phyloP scores from a whole-genome alignment of 2,329 filamentous ascomycete species.

The Penicillium concentricum region DNA sequence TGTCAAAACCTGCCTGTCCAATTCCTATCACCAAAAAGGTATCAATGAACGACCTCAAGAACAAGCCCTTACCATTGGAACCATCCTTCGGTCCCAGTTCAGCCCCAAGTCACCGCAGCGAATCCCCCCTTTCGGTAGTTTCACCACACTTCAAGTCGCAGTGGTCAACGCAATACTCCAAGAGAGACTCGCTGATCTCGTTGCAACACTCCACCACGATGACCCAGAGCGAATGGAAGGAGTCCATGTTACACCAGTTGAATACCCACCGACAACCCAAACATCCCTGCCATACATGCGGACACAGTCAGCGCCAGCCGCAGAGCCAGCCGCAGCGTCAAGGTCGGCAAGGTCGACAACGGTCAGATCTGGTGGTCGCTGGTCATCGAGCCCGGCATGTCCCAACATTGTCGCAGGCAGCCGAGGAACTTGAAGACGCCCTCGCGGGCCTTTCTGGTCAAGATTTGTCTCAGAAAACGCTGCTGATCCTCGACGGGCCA shows the following conservation, averaged over 20 bases:
- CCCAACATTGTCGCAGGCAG: slow-evolving; percentile 33
- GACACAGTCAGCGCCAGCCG: not conserved
- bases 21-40: slow-evolving; percentile 17
- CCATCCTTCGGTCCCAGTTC: slow-evolving; percentile 33
- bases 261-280: not conserved
- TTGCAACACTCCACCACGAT: not conserved
- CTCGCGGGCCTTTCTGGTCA: slow-evolving; percentile 9
- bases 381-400: slow-evolving; percentile 12
- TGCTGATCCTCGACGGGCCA: slow-evolving; percentile 26
- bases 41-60: slow-evolving; percentile 31
- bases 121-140: not conserved
- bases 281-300: not conserved
- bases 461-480: slow-evolving; percentile 7
- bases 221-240: not conserved
- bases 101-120: slow-evolving; percentile 23
- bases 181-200: not conserved
- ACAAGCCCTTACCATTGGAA: slow-evolving; percentile 44
- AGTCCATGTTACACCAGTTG: not conserved
- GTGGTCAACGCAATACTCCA: not conserved
- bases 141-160: not conserved
- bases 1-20: not conserved
- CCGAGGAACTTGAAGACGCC: slow-evolving; percentile 32
- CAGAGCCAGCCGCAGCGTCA: not conserved
- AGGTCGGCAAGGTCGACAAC: slow-evolving; percentile 6
- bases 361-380: not conserved